These are phyloP conservation scores for Brassica hybrid DNA, from an alignment of 441 rosid species.

Conservation along the genomic window DNA sequence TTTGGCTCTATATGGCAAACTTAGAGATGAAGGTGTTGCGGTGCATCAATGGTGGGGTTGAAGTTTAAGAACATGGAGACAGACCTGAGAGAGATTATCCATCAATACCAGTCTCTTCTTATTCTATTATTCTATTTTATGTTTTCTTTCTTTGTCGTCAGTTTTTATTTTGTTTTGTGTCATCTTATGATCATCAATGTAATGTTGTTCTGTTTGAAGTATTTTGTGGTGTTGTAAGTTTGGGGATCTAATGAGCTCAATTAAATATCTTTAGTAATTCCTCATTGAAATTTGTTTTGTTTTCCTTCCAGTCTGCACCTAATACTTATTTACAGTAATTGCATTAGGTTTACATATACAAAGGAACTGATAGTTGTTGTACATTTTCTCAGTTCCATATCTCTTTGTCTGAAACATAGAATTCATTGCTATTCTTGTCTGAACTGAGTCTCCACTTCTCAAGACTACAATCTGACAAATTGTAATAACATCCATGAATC, in stretches of 20 bases:
- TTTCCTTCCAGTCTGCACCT: neutral
- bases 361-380: neutral
- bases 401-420: slow-evolving; percentile 37
- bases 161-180: neutral
- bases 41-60: slow-evolving; percentile 94
- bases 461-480: slow-evolving; percentile 60
- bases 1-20: slow-evolving; percentile 72
- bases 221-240: slow-evolving; percentile 24
- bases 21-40: slow-evolving; percentile 76
- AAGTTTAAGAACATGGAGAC: slow-evolving; percentile 39
- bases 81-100: slow-evolving; percentile 12
- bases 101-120: slow-evolving; percentile 6
- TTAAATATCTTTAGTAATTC: neutral
- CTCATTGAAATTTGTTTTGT: neutral
- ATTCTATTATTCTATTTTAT: neutral
- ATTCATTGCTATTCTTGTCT: slow-evolving; percentile 31
- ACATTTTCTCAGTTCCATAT: slow-evolving; percentile 34
- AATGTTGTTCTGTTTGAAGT: slow-evolving; percentile 17
- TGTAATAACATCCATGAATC: slow-evolving; percentile 69
- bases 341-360: slow-evolving; percentile 17
- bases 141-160: neutral
- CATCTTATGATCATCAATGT: slow-evolving; percentile 3
- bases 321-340: neutral
- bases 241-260: slow-evolving; percentile 24
- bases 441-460: slow-evolving; percentile 66